Base-by-base conservation (phyloP, 805 yeast species). In the Yamadazyma ubonensis region DNA sequence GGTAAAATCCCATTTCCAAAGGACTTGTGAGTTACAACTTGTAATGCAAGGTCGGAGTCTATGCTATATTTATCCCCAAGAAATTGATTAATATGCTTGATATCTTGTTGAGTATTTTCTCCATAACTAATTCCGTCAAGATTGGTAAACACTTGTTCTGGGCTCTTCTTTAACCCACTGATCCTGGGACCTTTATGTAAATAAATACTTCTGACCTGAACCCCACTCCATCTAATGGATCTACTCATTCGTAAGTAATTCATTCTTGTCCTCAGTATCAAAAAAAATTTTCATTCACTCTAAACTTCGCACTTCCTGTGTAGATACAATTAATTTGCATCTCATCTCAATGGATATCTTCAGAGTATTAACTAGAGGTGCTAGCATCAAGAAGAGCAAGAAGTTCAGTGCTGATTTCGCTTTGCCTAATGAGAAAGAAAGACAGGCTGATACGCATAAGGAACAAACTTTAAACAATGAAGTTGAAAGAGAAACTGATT, bases 1-100 rank as follows among this genome's bases (percentile, higher is more conserved):
- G 97, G 96, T 52, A 82, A 79, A 46, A 76, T 70, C 7, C 96
- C 97, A 64, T 87, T 95, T 4, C 95, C 95, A 71, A 89, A 91
- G 16, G 96, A 86, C 66, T 91, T 91, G 67, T 91, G 97, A 5
- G 97, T 90, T 53, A 90, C 67, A 29, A 86, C 80, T 65, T 91
- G 98, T 45, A 88, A 68, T 16, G 83, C 64, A 43, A 83, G 50
- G 5, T 73, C 71, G 52, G 86, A 84, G 4, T 83, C 70, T 29
- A 90, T 66, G 29, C 68, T 49, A 53, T 70, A 81, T 44, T 74
- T 68, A 16, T 67, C 67, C 15, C 54, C 44, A 39, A 83, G 61
- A 48, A 79, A 77, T 20, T 51, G 45, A 52, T 78, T 76, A 39
- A 82, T 60, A 21, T 70, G 65, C 37, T 59, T 54, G 31, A 83